Evolutionary conservation across 352 stramenopile species (phyloP), one percentile per base, ranked within the genome.

Genomic region (Globisporangium takayamanum): DNA sequence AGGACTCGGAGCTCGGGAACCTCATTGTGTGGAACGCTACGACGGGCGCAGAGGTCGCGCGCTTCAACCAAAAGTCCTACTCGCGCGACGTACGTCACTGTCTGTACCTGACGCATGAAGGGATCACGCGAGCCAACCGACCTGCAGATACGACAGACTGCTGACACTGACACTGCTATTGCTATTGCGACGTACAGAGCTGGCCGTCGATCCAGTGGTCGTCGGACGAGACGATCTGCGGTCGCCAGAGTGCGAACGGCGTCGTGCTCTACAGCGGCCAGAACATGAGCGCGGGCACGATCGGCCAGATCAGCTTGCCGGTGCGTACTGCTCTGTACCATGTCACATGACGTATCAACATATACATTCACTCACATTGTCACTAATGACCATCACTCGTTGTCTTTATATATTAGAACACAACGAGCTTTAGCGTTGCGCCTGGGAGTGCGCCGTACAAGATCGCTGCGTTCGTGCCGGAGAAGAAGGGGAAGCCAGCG

Each of bases 191-290:
- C 5, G 15, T 39, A 25, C 53, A 94, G 84, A 81, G 85, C 63
- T 97, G 90, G 90, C 90, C 90, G 18, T 89, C 83, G 53, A 68
- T 97, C 20, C 83, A 97, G 62, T 97, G 90, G 90, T 96, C 80
- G 39, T 82, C 77, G 33, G 87, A 97, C 55, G 90, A 97, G 69
- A 80, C 73, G 14, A 93, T 94, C 48, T 91, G 84, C 46, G 85
- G 70, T 2, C 85, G 85, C 44, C 78, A 89, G 66, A 92, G 79
- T 37, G 72, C 68, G 3, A 91, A 89, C 57, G 80, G 82, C 14
- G 81, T 94, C 16, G 72, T 87, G 66, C 70, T 93, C 33, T 92
- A 93, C 73, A 84, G 82, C 36, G 85, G 85, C 37, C 71, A 70
- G 10, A 79, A 87, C 53, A 66, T 90, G 59, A 74, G 64, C 5